Percentiles rank a stretch among this genome's conserved stretches.
Evolutionary conservation across 345 rosid genomes (phyloP).

Genomic region (Pugionium dolabratum): DNA sequence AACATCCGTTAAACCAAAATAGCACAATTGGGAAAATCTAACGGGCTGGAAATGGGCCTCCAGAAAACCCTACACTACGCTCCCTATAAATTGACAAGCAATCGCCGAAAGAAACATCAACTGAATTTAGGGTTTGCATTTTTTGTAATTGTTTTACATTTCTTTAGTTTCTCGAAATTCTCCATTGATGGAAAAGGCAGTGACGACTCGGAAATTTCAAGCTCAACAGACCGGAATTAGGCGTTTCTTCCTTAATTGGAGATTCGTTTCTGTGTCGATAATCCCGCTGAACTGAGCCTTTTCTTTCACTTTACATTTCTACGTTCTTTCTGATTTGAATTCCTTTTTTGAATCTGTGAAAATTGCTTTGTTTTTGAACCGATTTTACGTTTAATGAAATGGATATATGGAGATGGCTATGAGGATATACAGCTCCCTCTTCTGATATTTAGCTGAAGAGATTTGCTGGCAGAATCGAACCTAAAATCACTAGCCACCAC

Average conservation of each 20-base stretch:
- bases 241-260: constrained; percentile 44
- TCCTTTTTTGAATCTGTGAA: not conserved
- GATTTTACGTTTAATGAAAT: not conserved
- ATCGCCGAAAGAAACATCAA: not conserved
- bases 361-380: not conserved
- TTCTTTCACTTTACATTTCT: not conserved
- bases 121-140: not conserved
- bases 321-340: not conserved
- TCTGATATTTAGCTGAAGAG: constrained; percentile 40
- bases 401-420: constrained; percentile 27
- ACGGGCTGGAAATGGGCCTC: constrained; percentile 32
- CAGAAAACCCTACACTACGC: constrained; percentile 23
- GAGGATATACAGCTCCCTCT: constrained; percentile 45
- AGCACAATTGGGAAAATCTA: not conserved
- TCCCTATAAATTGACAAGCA: not conserved
- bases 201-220: constrained; percentile 84
- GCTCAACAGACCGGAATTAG: constrained; percentile 99
- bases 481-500: constrained; percentile 41
- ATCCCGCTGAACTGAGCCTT: constrained; percentile 44
- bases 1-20: not conserved
- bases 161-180: not conserved
- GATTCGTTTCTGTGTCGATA: constrained; percentile 46
- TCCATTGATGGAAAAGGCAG: constrained; percentile 38
- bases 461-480: constrained; percentile 46
- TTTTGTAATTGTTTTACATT: not conserved